Evolutionary conservation across 2,329 filamentous ascomycete genomes (phyloP), one percentile per base, ranked within the genome.

Genomic region (Colletotrichum scovillei): DNA sequence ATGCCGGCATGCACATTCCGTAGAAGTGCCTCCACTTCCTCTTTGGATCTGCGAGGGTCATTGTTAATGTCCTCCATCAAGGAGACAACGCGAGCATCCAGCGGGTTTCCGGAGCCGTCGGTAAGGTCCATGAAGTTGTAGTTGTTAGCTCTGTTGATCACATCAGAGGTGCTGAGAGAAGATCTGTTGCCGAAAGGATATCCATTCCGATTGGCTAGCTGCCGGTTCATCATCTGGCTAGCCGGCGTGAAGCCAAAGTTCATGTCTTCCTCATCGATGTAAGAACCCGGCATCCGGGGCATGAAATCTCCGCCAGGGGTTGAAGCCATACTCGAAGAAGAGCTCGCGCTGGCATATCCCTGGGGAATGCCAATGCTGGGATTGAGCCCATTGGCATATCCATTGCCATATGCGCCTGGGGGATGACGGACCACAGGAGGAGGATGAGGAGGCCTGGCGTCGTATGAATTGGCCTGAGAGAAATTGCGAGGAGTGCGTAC

Each of bases 1-100:
- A 91, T 88, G 77, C 95, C 94, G 0, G 93, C 92, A 26, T 91
- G 88, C 75, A 95, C 95, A 74, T 94, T 94, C 57, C 91, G 87
- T 12, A 96, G 83, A 5, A 96, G 83, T 30, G 91, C 87, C 75
- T 93, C 89, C 69, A 96, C 89, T 77, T 95, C 92, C 72, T 93
- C 88, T n/a, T 88, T 81, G 1, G 81, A 84, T 65, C 85, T 80
- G 42, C 80, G 78, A 11, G 84, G 79, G 68, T 85, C 82, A 6
- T 85, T 79, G 22, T 80, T 79, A 22, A 78, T 78, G 66, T 83
- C 81, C 28, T 83, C 76, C 32, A 69, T 72, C 16, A 63, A 63
- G 9, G 73, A 69, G 55, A 67, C 72, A 42, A 62, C 58, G 16
- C 63, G 57, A 14, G 63, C 66, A 26, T 73, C 72, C 6, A 87